Evolutionary conservation across 768 basidiomycete genomes (phyloP).

Genomic region (Cystobasidium tubakii): DNA sequence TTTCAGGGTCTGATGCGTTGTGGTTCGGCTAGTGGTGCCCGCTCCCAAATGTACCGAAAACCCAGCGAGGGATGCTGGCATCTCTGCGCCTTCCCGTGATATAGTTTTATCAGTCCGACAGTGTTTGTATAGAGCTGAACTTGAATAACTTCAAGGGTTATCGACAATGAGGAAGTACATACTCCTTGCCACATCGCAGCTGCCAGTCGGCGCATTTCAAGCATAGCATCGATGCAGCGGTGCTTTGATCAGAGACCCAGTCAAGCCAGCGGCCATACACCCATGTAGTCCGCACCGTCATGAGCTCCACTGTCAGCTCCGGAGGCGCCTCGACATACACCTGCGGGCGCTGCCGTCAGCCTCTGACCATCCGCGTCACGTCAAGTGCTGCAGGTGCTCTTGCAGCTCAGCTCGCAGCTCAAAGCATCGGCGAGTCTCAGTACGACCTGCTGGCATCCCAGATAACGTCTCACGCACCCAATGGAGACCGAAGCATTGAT

Average conservation of each 20-base stretch:
- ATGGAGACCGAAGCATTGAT: slow-evolving; percentile 49
- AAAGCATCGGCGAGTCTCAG: slow-evolving; percentile 10
- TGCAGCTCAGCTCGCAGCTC: slow-evolving; percentile 53
- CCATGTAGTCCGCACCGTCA: not conserved
- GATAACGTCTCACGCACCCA: slow-evolving; percentile 10
- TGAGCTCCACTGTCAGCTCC: not conserved
- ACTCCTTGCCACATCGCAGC: no score
- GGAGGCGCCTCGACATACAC: not conserved
- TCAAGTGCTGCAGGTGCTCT: slow-evolving; percentile 53
- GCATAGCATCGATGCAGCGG: not conserved
- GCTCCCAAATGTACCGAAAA: no score
- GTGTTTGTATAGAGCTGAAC: no score
- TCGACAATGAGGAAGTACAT: no score
- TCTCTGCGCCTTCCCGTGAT: no score
- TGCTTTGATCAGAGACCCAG: not conserved
- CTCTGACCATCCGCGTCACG: slow-evolving; percentile 23
- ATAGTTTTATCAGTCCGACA: no score
- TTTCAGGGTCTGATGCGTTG: no score
- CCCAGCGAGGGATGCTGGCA: no score
- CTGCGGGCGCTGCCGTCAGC: slow-evolving; percentile 34
- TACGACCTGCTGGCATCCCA: slow-evolving; percentile 37
- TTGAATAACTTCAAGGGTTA: no score
- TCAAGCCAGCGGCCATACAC: not conserved
- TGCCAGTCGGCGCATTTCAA: not conserved
- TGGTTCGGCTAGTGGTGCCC: no score